These are phyloP conservation scores for Penicillium sp. DNA, from an alignment of 2,329 filamentous ascomycete genomes.

Conservation along the genomic window DNA sequence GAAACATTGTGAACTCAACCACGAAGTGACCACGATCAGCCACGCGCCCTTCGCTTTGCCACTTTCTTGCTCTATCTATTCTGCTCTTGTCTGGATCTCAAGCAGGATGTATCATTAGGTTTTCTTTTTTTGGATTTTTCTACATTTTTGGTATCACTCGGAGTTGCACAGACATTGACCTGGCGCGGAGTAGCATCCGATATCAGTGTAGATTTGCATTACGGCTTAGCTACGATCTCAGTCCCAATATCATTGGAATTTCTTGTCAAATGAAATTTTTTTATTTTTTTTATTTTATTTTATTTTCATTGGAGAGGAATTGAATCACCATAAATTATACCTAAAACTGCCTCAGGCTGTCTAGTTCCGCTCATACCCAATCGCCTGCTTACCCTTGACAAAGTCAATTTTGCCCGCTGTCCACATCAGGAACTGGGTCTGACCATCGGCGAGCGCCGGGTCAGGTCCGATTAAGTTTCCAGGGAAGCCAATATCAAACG, in stretches of 20 bases:
- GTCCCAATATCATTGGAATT: conserved; percentile 1
- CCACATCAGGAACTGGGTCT: conserved; percentile 4
- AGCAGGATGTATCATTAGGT: conserved; percentile 15
- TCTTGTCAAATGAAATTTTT: not conserved
- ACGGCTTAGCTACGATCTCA: conserved; percentile 1
- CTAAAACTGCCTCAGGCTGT: not conserved
- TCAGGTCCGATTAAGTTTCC: conserved; percentile 53
- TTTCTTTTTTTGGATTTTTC: not conserved
- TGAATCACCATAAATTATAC: not conserved
- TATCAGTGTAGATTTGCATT: conserved; percentile 15
- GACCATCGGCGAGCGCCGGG: conserved; percentile 25
- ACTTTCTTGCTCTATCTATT: not conserved
- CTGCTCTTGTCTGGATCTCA: conserved; percentile 2
- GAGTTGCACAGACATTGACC: conserved; percentile 14
- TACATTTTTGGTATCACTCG: not conserved
- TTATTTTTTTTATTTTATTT: no score
- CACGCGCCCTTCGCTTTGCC: not conserved
- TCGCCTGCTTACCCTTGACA: conserved; percentile 19
- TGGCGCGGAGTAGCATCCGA: conserved; percentile 13
- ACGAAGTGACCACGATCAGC: not conserved
- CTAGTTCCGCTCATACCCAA: conserved; percentile 18
- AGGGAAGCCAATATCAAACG: conserved; percentile 68
- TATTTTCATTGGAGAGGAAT: not conserved
- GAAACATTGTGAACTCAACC: conserved; percentile 1
- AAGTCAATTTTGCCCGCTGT: conserved; percentile 18